phyloP scores from a whole-genome alignment of 176 grass and related monocot genomes.

The Aegilops longissima region DNA sequence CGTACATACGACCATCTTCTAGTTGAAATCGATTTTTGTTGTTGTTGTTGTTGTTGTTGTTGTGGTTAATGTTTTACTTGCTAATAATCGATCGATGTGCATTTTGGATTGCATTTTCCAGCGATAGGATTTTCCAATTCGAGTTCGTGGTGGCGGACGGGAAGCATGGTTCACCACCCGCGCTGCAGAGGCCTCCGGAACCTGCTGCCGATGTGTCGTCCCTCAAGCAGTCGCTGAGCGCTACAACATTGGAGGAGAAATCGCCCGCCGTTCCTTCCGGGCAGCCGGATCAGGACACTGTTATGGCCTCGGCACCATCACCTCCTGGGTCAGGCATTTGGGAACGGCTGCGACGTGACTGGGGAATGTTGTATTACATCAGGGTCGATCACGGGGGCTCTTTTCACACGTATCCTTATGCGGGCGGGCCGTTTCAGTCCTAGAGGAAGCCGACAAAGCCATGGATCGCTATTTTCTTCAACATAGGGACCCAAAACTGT shows the following conservation, averaged over 20 bases:
- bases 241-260: not conserved
- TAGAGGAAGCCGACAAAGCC: not conserved
- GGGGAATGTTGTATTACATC: not conserved
- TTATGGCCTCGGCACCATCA: not conserved
- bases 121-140: not conserved
- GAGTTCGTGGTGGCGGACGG: not conserved
- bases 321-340: no score
- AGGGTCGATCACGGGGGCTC: not conserved
- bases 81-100: not conserved
- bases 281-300: not conserved
- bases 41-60: no score
- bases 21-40: not conserved
- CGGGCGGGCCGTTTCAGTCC: not conserved
- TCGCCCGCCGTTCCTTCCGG: not conserved
- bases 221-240: not conserved
- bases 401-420: not conserved
- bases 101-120: not conserved
- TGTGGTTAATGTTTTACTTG: not conserved
- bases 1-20: not conserved
- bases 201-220: not conserved
- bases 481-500: no score
- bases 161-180: not conserved
- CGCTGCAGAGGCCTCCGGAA: not conserved
- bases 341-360: not conserved
- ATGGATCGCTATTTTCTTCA: not conserved